A percentile compares a stretch with the other conserved stretches of the same genome.
Evolutionary conservation across 2,329 filamentous ascomycete genomes (phyloP).

Genomic region (Diaporthe humulicola): DNA sequence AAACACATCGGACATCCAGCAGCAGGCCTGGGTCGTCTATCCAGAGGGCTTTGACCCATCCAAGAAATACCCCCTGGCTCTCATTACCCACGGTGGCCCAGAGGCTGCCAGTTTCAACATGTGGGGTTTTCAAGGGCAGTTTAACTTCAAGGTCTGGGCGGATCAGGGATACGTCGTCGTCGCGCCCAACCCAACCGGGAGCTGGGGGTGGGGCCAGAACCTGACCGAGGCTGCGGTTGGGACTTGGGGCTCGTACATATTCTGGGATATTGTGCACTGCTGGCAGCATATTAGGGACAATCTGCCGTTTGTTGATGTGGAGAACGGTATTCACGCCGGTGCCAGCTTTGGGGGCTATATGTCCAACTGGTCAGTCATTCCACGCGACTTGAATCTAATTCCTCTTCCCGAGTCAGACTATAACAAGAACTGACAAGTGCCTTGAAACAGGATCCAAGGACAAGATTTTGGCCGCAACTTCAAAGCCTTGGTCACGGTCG

Average conservation of each 20-base stretch:
- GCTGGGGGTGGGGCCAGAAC: slow-evolving; percentile 9
- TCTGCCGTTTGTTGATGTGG: not conserved
- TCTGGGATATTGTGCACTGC: slow-evolving; percentile 1
- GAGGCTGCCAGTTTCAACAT: slow-evolving; percentile 15
- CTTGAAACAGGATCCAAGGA: slow-evolving; percentile 11
- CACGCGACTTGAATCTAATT: not conserved
- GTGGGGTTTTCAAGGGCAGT: slow-evolving; percentile 1
- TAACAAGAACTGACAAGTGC: not conserved
- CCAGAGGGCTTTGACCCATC: not conserved
- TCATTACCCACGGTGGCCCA: slow-evolving; percentile 1
- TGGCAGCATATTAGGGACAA: slow-evolving; percentile 8
- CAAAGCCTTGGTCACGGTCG: slow-evolving; percentile 1
- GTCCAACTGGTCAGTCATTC: slow-evolving; percentile 1
- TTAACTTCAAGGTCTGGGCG: slow-evolving; percentile 20
- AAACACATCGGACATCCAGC: slow-evolving; percentile 2
- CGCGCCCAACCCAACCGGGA: not conserved
- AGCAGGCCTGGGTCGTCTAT: not conserved
- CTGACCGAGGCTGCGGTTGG: not conserved
- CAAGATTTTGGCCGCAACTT: slow-evolving; percentile 10
- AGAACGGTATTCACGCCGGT: slow-evolving; percentile 3
- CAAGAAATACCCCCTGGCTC: slow-evolving; percentile 22
- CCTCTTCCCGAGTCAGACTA: too few species aligned
- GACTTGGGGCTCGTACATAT: slow-evolving; percentile 6
- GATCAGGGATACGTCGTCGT: slow-evolving; percentile 22
- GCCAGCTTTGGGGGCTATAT: slow-evolving; percentile 19